These are phyloP conservation scores for Xanthoconium separans DNA, from an alignment of 1,284 basidiomycete genomes.

Conservation along the genomic window DNA sequence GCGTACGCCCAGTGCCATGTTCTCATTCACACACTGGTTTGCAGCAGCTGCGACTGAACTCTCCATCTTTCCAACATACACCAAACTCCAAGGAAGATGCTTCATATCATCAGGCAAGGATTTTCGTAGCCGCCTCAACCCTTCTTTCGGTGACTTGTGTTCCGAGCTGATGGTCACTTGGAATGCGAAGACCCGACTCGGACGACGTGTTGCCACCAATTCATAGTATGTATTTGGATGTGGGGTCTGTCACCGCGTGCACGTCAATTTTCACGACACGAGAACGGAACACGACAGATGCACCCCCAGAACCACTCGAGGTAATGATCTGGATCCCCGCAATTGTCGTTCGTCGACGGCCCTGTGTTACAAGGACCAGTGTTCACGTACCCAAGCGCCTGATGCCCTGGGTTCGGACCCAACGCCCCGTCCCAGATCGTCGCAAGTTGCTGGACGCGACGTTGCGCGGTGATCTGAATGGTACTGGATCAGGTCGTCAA, in stretches of 20 bases:
- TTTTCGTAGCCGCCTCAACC: too few relatives aligned
- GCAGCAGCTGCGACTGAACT: too few relatives aligned
- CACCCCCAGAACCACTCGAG: conserved; percentile 54
- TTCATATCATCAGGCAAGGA: too few relatives aligned
- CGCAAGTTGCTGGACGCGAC: conserved; percentile 45
- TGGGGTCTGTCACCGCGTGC: conserved; percentile 29
- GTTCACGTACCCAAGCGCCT: conserved; percentile 48
- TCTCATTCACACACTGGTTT: too few relatives aligned
- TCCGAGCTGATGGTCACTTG: too few relatives aligned
- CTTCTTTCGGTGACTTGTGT: too few relatives aligned
- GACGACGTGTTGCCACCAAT: too few relatives aligned
- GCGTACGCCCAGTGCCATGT: too few relatives aligned
- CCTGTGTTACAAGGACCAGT: conserved; percentile 37
- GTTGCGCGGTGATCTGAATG: conserved; percentile 29
- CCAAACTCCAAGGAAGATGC: too few relatives aligned
- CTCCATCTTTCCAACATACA: too few relatives aligned
- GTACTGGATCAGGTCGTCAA: conserved; percentile 35
- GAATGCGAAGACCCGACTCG: too few relatives aligned
- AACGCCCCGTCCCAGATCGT: conserved; percentile 42
- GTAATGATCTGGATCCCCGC: conserved; percentile 45
- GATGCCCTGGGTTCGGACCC: neutral
- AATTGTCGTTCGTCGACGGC: conserved; percentile 33
- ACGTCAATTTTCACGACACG: neutral
- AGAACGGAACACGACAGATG: conserved; percentile 13
- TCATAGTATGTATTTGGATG: too few relatives aligned